Conservation (phyloP, 306 rosid genomes). For the peach (Prunus persica) region DNA sequence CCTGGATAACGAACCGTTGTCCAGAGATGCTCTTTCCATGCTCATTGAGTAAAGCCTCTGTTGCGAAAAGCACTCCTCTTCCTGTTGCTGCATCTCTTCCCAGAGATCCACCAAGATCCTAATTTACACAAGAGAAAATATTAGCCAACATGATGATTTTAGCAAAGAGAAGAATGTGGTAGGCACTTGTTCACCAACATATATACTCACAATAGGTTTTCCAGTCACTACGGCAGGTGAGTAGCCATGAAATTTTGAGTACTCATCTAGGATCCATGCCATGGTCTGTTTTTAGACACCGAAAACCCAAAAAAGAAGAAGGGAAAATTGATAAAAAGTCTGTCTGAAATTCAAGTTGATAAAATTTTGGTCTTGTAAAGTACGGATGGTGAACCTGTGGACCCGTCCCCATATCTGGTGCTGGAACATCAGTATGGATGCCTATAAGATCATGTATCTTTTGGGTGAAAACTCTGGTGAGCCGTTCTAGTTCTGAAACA, state of each 20-base stretch:
- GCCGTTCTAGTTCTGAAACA: slow-evolving; percentile 76
- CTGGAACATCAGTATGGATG: slow-evolving; percentile 83
- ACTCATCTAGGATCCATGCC: slow-evolving; percentile 98
- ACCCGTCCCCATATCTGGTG: slow-evolving; percentile 99
- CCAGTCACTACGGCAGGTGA: slow-evolving; percentile 96
- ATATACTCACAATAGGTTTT: slow-evolving; percentile 71
- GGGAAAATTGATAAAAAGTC: slow-evolving; percentile 1
- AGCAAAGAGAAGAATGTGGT: background rate
- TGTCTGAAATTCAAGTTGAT: background rate
- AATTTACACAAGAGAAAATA: background rate
- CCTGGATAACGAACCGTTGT: slow-evolving; percentile 87
- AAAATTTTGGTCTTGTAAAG: background rate
- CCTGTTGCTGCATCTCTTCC: slow-evolving; percentile 98
- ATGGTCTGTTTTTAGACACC: slow-evolving; percentile 62
- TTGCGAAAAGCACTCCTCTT: slow-evolving; percentile 81
- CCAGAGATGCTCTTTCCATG: slow-evolving; percentile 75
- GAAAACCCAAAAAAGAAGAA: background rate
- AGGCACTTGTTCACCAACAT: too few species aligned
- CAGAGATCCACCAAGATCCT: slow-evolving; percentile 93
- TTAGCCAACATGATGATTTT: background rate
- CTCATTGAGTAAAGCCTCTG: slow-evolving; percentile 85
- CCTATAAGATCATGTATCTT: slow-evolving; percentile 92
- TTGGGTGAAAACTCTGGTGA: slow-evolving; percentile 92
- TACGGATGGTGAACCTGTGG: slow-evolving; percentile 59
- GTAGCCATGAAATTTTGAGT: slow-evolving; percentile 93